Evolutionary conservation across 192 early-diverging fungal species (phyloP).

Genomic region (Phycomyces blakesleeanus): DNA sequence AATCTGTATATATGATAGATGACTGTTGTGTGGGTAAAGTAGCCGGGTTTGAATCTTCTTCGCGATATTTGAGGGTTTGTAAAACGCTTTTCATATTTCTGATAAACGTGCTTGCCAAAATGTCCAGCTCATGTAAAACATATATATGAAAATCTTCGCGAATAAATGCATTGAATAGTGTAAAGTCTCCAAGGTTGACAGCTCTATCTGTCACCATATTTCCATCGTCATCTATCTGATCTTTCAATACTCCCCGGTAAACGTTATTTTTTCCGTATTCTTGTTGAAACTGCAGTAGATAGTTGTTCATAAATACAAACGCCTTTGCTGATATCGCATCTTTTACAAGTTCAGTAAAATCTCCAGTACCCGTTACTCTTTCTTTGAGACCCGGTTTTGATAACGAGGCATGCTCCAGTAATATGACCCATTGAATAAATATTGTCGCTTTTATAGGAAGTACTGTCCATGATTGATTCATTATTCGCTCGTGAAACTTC

Average conservation of each 20-base stretch:
- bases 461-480: slow-evolving; percentile 11
- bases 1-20: slow-evolving; percentile 6
- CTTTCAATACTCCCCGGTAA: background rate
- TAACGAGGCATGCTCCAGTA: slow-evolving; percentile 39
- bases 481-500: slow-evolving; percentile 14
- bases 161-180: slow-evolving; percentile 11
- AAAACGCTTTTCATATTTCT: slow-evolving; percentile 54
- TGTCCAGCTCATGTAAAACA: slow-evolving; percentile 51
- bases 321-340: slow-evolving; percentile 51
- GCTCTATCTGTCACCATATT: background rate
- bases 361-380: background rate
- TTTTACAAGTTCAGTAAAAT: slow-evolving; percentile 52
- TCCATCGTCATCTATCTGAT: background rate
- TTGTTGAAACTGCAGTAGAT: slow-evolving; percentile 48
- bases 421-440: slow-evolving; percentile 60
- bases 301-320: slow-evolving; percentile 63
- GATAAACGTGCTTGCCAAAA: slow-evolving; percentile 50
- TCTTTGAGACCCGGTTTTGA: too few relatives aligned
- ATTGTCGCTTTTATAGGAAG: slow-evolving; percentile 37
- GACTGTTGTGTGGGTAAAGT: slow-evolving; percentile 7
- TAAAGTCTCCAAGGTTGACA: background rate
- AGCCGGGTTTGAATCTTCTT: slow-evolving; percentile 57
- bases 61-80: slow-evolving; percentile 59
- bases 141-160: slow-evolving; percentile 41
- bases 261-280: background rate